A percentile compares a stretch with the other conserved stretches of the same genome.
Conservation (phyloP, 2,329 filamentous ascomycete species). For the Trichophaea hybrida region DNA sequence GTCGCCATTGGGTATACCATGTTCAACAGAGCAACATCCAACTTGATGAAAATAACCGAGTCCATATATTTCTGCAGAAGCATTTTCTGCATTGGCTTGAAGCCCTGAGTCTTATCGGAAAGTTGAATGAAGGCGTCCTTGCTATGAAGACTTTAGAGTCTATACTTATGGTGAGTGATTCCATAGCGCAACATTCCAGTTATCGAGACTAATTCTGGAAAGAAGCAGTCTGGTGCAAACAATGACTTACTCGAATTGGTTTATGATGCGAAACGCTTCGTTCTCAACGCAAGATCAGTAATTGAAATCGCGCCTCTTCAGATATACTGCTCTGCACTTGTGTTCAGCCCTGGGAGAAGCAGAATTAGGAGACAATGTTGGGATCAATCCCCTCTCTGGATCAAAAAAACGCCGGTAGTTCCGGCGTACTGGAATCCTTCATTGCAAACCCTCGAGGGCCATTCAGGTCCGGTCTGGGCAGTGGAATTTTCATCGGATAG, state of each 20-base stretch:
- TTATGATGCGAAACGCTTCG: neutral
- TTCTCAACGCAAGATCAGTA: neutral
- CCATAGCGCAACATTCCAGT: too few relatives aligned
- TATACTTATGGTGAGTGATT: neutral
- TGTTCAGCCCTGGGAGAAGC: neutral
- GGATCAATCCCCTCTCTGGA: too few relatives aligned
- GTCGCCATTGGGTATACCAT: conserved; percentile 26
- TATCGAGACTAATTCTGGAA: neutral
- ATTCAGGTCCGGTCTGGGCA: too few relatives aligned
- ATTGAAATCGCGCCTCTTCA: neutral
- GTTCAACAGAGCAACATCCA: conserved; percentile 5
- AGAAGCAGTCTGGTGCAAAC: neutral
- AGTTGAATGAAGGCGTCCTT: neutral
- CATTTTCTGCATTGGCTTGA: too few relatives aligned
- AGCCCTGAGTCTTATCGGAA: conserved; percentile 16
- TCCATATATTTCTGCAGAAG: conserved; percentile 13
- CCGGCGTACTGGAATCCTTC: too few relatives aligned
- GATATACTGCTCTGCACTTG: neutral
- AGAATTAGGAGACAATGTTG: neutral
- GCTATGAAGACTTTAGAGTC: neutral
- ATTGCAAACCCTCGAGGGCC: too few relatives aligned
- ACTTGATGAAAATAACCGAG: neutral
- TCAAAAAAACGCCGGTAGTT: too few relatives aligned
- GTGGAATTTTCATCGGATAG: too few relatives aligned
- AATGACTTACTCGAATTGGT: neutral